Base-by-base conservation (phyloP, 352 stramenopile genomes). In the Pythium folliculosum region DNA sequence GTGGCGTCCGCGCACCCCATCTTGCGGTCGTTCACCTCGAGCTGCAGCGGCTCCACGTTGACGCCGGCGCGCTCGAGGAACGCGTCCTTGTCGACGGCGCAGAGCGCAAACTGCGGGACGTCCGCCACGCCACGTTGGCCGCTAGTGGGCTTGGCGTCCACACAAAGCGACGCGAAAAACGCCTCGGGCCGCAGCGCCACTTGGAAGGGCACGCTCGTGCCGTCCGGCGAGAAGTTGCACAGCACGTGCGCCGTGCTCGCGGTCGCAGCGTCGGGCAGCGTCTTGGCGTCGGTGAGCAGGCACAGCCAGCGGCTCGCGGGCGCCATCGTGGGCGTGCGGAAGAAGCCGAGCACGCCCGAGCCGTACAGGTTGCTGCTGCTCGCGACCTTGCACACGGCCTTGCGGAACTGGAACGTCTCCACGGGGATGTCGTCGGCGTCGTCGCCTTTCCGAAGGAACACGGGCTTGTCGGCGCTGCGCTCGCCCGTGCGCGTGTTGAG, bases 401-500 rank as follows among this genome's bases (percentile, higher is more conserved):
- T 83, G 62, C 81, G 83, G 59, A 89, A 91, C 61, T 77, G 57
- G 35, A 89, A 91, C 21, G 60, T 77, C 67, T 91, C 83, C 44
- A 89, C 80, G 37, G 81, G 77, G 30, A 91, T 54, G 50, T 90
- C 81, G 19, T 84, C 19, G 0, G 45, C 76, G 14, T 76, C 62
- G 32, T 78, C 73, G n/a, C n/a, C n/a, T 23, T 64, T 47, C 16
- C 80, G 70, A 40, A 90, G 75, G 25, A 89, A 89, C 19, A 71
- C 65, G 0, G 83, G 83, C 25, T 82, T 84, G 9, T 77, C 67
- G 21, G 78, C 63, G 3, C 75, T 78, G 2, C 55, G 67, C 16
- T 76, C 70, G 16, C 80, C 80, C 7, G 71, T 88, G 25, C 66
- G 75, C 0, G 82, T 89, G 69, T 91, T 85, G 48, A 89, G 65